phyloP scores from a whole-genome alignment of 2,329 filamentous ascomycete species.

The Fusarium sp. region DNA sequence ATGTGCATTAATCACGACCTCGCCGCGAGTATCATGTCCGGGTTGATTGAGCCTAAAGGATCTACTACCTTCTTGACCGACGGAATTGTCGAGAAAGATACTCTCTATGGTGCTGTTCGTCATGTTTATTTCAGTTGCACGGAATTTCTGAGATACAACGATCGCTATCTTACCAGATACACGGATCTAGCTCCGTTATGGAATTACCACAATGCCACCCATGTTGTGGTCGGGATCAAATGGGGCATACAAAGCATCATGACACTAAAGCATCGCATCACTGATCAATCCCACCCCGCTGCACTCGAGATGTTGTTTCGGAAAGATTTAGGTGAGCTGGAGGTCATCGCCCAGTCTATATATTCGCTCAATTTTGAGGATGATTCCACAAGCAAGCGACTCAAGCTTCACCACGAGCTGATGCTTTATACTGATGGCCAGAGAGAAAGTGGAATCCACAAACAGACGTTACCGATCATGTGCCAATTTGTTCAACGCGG shows the following conservation, averaged over 20 bases:
- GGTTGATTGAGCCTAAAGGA: constrained; percentile 3
- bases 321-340: constrained; percentile 10
- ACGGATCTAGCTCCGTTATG: background rate
- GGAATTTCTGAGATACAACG: background rate
- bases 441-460: background rate
- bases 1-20: constrained; percentile 16
- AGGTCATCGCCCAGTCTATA: background rate
- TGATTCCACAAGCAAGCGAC: background rate
- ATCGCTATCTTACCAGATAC: background rate
- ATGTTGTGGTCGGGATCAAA: constrained; percentile 25
- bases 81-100: rapidly evolving
- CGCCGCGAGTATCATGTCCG: constrained; percentile 29
- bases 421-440: constrained; percentile 33
- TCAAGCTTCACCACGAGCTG: constrained; percentile 21
- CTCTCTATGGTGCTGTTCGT: background rate
- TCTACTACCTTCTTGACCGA: constrained; percentile 26
- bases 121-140: constrained; percentile 5
- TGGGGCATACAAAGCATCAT: constrained; percentile 36
- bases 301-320: background rate
- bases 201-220: constrained; percentile 16
- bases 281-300: rapidly evolving
- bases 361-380: background rate
- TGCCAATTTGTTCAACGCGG: constrained; percentile 7
- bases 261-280: constrained; percentile 1
- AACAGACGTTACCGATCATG: constrained; percentile 1